phyloP scores from a whole-genome alignment of 371 early-diverging fungal species.

The Mucor ambiguus region DNA sequence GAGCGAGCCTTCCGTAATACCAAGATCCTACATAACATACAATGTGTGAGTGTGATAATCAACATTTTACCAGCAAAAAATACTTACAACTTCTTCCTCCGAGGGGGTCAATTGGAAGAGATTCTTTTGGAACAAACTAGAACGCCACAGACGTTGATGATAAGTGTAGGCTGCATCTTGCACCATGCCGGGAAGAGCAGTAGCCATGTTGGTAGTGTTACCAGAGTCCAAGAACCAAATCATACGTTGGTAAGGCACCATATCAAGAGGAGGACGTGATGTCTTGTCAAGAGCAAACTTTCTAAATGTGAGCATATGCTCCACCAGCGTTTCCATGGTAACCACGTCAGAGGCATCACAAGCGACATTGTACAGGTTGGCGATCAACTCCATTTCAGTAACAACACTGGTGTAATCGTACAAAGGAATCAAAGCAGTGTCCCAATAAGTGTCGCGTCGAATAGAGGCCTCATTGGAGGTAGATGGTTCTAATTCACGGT shows the following conservation, averaged over 20 bases:
- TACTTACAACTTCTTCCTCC: conserved; percentile 28
- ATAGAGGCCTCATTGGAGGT: neutral
- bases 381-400: conserved; percentile 56
- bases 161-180: conserved; percentile 43
- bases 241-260: conserved; percentile 69
- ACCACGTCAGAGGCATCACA: conserved; percentile 6
- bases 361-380: conserved; percentile 38
- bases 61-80: neutral
- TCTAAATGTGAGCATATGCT: conserved; percentile 31
- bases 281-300: conserved; percentile 54
- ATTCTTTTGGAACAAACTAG: conserved; percentile 35
- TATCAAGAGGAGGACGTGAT: conserved; percentile 65
- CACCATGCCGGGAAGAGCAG: conserved; percentile 38
- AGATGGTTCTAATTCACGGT: conserved; percentile 26
- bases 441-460: conserved; percentile 34
- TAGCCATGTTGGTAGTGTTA: conserved; percentile 25
- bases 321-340: conserved; percentile 15
- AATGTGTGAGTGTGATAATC: neutral
- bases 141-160: conserved; percentile 48
- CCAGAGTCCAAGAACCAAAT: conserved; percentile 62
- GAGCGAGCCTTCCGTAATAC: conserved; percentile 54
- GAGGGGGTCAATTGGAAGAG: conserved; percentile 33
- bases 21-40: conserved; percentile 20
- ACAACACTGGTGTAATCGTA: conserved; percentile 58
- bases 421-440: conserved; percentile 51